These are phyloP conservation scores for Elongisporangium prolatum DNA, from an alignment of 352 stramenopile species.

Conservation along the genomic window DNA sequence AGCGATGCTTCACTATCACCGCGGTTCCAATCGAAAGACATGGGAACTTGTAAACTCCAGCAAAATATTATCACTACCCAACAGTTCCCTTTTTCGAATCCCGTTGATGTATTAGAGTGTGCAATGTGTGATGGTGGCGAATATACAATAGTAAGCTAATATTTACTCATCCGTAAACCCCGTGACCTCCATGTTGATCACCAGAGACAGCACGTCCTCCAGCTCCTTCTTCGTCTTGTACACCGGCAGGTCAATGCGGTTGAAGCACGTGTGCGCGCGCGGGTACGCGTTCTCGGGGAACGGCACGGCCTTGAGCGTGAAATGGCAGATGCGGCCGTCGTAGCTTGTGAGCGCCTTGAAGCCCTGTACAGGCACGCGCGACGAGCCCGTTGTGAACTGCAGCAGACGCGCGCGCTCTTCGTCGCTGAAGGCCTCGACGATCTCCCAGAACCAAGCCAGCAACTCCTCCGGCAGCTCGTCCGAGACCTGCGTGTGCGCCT, in stretches of 20 bases:
- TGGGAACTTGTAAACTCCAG: no score
- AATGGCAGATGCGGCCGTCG: slow-evolving; percentile 54
- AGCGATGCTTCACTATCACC: no score
- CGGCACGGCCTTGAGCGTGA: slow-evolving; percentile 56
- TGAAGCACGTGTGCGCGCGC: slow-evolving; percentile 93
- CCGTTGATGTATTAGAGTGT: background rate
- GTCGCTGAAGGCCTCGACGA: slow-evolving; percentile 46
- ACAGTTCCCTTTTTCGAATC: background rate
- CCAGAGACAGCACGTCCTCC: slow-evolving; percentile 90
- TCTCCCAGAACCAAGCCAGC: slow-evolving; percentile 72
- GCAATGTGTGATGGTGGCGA: background rate
- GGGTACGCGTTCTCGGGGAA: slow-evolving; percentile 53
- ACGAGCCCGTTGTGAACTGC: slow-evolving; percentile 53
- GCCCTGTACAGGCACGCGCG: slow-evolving; percentile 55
- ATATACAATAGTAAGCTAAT: slow-evolving; percentile 14
- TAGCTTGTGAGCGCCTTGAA: slow-evolving; percentile 63
- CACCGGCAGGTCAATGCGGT: slow-evolving; percentile 96
- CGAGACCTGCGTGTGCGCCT: slow-evolving; percentile 85
- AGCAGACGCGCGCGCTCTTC: slow-evolving; percentile 46
- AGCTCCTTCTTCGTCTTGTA: slow-evolving; percentile 92
- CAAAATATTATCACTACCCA: no score
- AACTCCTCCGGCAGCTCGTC: slow-evolving; percentile 72
- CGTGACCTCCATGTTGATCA: slow-evolving; percentile 94
- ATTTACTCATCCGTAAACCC: slow-evolving; percentile 82
- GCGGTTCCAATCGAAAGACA: no score